Base-by-base conservation (phyloP, 495 filamentous ascomycete genomes). In the Delitschia confertaspora region DNA sequence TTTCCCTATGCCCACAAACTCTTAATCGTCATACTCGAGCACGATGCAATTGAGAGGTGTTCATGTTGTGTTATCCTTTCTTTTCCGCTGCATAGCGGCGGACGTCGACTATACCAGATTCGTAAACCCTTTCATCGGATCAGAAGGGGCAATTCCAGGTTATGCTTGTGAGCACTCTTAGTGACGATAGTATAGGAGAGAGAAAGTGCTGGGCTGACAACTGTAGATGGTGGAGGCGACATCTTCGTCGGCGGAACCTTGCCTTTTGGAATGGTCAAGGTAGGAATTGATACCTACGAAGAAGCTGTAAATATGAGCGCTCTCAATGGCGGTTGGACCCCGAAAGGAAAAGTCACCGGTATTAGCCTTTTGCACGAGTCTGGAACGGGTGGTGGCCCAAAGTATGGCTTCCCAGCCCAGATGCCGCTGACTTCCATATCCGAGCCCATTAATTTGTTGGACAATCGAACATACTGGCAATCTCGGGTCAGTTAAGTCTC, bases 381-480 rank as follows among this genome's bases (percentile, higher is more conserved):
- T 9, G 60, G 62, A 8, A 65, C 62, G 0, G 62, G 62, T 9
- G 62, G 62, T 14, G 53, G 47, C 0, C 53, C 62, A 9, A 65
- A 63, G 44, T 65, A 65, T 41, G 62, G 62, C 17, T 52, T 60
- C 19, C 49, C 60, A 3, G 38, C 56, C 1, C 60, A 65, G 35
- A 61, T 63, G 60, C 62, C 62, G 3, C 24, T 65, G 20, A 42
- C 54, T 6, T 37, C 8, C 17, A 42, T 53, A 10, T 41, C 46
- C 8, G 29, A 38, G 3, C 37, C 29, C 9, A 55, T 62, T 6
- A 58, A 62, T 37, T 14, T 65, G 9, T 43, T 63, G 18, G 60
- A 65, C 37, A 64, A 64, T 39, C 26, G 30, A 3, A 64, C 61
- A 3, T 63, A 62, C 39, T 62, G 58, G 58, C 58, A 61, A 46